Evolutionary conservation across 2,329 filamentous ascomycete genomes (phyloP).

Genomic region (Fusarium cicatricum): DNA sequence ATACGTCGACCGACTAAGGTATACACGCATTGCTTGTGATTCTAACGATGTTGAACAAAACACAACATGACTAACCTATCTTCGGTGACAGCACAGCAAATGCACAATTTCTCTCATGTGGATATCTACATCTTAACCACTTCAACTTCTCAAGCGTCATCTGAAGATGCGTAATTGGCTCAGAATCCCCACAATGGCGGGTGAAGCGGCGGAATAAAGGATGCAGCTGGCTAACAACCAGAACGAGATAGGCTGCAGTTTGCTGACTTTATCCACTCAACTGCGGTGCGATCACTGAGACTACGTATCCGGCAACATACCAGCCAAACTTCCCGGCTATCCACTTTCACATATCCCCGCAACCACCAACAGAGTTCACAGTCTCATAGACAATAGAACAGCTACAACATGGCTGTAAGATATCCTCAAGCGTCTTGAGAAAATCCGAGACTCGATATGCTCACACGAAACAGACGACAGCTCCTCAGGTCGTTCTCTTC

Average conservation of each 20-base stretch:
- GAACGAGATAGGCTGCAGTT: conserved; percentile 14
- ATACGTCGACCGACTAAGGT: too few species aligned
- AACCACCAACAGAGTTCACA: not conserved
- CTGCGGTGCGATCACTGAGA: conserved; percentile 2
- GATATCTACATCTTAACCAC: not conserved
- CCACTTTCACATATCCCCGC: conserved; percentile 5
- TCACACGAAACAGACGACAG: conserved; percentile 54
- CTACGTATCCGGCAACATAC: conserved; percentile 1
- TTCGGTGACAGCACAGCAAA: too few species aligned
- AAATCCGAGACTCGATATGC: not conserved
- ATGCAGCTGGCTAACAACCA: conserved; percentile 9
- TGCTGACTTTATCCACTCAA: conserved; percentile 20
- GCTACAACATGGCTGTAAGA: conserved; percentile 36
- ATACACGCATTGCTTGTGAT: too few species aligned
- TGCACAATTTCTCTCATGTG: too few species aligned
- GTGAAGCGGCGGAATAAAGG: conserved; percentile 29
- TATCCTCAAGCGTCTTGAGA: not conserved
- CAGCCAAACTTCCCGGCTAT: not conserved
- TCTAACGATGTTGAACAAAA: too few species aligned
- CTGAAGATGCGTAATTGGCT: conserved; percentile 29
- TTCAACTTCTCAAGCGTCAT: conserved; percentile 1
- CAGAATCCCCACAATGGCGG: conserved; percentile 32
- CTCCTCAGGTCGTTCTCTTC: conserved; percentile 82
- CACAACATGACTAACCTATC: too few species aligned
- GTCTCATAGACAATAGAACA: not conserved